Base-by-base conservation (phyloP, 2,329 filamentous ascomycete genomes). In the Aspergillus nomiae region DNA sequence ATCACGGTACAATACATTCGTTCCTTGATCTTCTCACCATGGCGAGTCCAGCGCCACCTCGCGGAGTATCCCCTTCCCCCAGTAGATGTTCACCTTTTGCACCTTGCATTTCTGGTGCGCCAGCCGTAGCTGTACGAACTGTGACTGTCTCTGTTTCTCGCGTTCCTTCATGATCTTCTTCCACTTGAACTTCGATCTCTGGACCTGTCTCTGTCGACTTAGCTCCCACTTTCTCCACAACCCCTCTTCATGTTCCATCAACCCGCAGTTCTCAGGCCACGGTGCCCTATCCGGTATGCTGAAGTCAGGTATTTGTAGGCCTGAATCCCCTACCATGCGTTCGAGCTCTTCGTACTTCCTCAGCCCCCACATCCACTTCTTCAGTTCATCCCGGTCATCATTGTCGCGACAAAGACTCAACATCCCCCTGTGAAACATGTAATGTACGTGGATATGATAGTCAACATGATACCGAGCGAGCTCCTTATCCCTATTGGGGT, bases 401-500 rank as follows among this genome's bases (percentile, higher is more conserved):
- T 65, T 63, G 26, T 73, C 67, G 16, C 74, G 73, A 54, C 75
- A 77, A n/a, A 77, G 54, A 1, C 65, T 66, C 9, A 77, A 38
- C 11, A 70, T 43, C 1, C 71, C 70, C 3, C 70, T 65, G 2
- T 65, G 63, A 2, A 62, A 34, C 26, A 73, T 64, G 34, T 71
- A 70, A 48, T 77, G 76, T 24, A 75, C 69, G 16, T 72, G 71
- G 24, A 77, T 70, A 55, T 77, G 76, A n/a, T 67, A 73, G 48
- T 76, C 74, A 4, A 75, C 66, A 19, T 66, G 65, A 48, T 76
- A 77, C 38, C 70, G 70, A 3, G 74, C 74, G 38, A 73, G 71
- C 1, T 67, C 56, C 3, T 62, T 19, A 28, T 68, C 65, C 2
- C 55, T 38, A 10, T 67, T 55, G 1, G 63, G 41, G 19, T 64